These are phyloP conservation scores for Pleurotus tuber-regium DNA, from an alignment of 768 basidiomycete genomes.

Conservation along the genomic window DNA sequence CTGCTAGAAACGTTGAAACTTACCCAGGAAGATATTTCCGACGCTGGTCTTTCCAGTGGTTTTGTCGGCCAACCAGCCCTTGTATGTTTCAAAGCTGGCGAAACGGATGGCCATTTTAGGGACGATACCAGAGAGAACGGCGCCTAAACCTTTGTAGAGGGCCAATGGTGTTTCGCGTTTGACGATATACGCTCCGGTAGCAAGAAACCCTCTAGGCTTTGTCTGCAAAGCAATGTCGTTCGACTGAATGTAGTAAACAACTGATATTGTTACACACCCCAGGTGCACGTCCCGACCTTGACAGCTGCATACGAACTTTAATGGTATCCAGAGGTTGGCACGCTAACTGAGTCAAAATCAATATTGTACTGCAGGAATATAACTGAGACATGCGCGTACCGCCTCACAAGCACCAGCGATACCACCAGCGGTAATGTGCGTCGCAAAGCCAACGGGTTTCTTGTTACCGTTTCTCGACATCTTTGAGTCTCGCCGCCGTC, in stretches of 20 bases:
- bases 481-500: conserved; percentile 4
- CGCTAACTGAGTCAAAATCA: conserved; percentile 43
- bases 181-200: conserved; percentile 86
- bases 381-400: conserved; percentile 38
- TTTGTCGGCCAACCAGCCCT: conserved; percentile 72
- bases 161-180: conserved; percentile 91
- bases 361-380: background rate
- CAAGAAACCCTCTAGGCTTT: conserved; percentile 88
- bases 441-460: conserved; percentile 81
- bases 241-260: background rate
- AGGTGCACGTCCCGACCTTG: conserved; percentile 68
- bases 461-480: conserved; percentile 62
- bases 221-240: conserved; percentile 47
- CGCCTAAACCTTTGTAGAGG: conserved; percentile 96
- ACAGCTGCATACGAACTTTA: conserved; percentile 99
- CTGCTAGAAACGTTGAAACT: conserved; percentile 22
- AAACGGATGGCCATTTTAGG: conserved; percentile 99
- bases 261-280: conserved; percentile 61
- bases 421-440: conserved; percentile 92
- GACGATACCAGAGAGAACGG: conserved; percentile 94
- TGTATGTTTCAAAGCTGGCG: conserved; percentile 96
- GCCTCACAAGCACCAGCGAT: conserved; percentile 94
- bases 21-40: conserved; percentile 84
- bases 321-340: conserved; percentile 98
- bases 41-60: conserved; percentile 77